Percentiles rank a stretch among this genome's conserved stretches.
These are phyloP conservation scores for Termitomyces sp. DNA, from an alignment of 1,284 basidiomycete genomes.

Conservation along the genomic window DNA sequence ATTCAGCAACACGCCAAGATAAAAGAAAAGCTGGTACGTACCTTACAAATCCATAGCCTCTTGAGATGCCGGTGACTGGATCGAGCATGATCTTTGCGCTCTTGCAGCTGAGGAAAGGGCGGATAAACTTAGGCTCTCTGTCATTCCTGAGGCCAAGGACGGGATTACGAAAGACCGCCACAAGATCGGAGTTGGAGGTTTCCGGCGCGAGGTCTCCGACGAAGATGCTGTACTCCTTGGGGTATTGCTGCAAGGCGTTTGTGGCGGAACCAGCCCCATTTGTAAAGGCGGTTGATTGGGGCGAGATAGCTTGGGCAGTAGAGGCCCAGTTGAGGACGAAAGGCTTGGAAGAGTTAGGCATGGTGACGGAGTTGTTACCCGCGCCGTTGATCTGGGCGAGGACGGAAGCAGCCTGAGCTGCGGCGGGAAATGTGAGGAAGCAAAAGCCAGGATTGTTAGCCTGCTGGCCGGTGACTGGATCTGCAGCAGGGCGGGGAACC, in stretches of 20 bases:
- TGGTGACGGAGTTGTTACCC: conserved; percentile 47
- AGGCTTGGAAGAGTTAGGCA: conserved; percentile 75
- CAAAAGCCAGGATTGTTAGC: conserved; percentile 81
- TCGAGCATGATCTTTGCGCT: conserved; percentile 93
- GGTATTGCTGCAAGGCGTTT: conserved; percentile 50
- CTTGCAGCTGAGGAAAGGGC: conserved; percentile 83
- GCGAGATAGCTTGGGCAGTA: conserved; percentile 42
- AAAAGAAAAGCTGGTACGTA: conserved; percentile 28
- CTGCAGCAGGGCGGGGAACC: conserved; percentile 60
- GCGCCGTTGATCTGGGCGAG: conserved; percentile 61
- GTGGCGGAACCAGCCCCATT: conserved; percentile 28
- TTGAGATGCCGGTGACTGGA: conserved; percentile 81
- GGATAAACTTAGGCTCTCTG: conserved; percentile 78
- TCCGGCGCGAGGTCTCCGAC: conserved; percentile 88
- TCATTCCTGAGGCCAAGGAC: conserved; percentile 76
- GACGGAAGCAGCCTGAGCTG: conserved; percentile 65
- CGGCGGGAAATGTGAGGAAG: conserved; percentile 78
- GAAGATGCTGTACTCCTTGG: conserved; percentile 86
- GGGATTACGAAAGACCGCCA: conserved; percentile 83
- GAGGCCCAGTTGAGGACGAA: conserved; percentile 82
- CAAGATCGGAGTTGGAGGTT: conserved; percentile 84
- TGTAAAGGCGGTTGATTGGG: conserved; percentile 34
- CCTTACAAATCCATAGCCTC: conserved; percentile 89
- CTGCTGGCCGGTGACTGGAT: conserved; percentile 56
- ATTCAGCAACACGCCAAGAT: conserved; percentile 8